Conservation (phyloP, 2,329 filamentous ascomycete species). For the Alternaria sp. region DNA sequence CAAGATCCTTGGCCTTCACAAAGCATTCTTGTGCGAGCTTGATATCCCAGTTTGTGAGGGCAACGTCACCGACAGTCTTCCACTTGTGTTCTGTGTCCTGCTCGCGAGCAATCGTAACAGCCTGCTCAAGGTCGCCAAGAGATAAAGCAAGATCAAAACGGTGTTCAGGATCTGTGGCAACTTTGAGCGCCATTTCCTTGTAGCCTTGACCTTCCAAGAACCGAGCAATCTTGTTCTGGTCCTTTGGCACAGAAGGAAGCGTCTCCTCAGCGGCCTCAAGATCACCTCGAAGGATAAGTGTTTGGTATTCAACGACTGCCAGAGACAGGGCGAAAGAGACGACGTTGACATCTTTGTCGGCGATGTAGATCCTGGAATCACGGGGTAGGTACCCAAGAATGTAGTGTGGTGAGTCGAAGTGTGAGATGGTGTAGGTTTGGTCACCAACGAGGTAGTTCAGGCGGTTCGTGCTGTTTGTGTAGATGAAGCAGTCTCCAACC, state of each 20-base stretch:
- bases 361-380: slow-evolving; percentile 93
- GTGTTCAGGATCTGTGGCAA: slow-evolving; percentile 94
- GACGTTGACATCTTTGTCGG: slow-evolving; percentile 93
- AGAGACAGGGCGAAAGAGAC: slow-evolving; percentile 91
- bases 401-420: slow-evolving; percentile 96
- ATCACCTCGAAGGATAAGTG: slow-evolving; percentile 89
- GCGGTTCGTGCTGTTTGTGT: slow-evolving; percentile 95
- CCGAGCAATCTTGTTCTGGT: slow-evolving; percentile 95
- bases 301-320: slow-evolving; percentile 95
- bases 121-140: slow-evolving; percentile 83
- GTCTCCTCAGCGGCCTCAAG: slow-evolving; percentile 90
- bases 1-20: slow-evolving; percentile 85
- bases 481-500: slow-evolving; percentile 99
- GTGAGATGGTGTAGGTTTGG: slow-evolving; percentile 95
- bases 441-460: slow-evolving; percentile 98
- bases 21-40: slow-evolving; percentile 92
- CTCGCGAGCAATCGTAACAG: slow-evolving; percentile 81
- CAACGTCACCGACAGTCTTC: slow-evolving; percentile 96
- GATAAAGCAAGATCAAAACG: slow-evolving; percentile 91
- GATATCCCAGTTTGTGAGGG: slow-evolving; percentile 85
- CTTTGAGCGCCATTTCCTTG: slow-evolving; percentile 92
- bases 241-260: slow-evolving; percentile 81
- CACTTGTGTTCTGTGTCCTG: slow-evolving; percentile 95
- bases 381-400: slow-evolving; percentile 93
- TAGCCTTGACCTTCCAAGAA: slow-evolving; percentile 98